Base-by-base conservation (phyloP, 768 basidiomycete species). In the Kwoniella botswanensis region DNA sequence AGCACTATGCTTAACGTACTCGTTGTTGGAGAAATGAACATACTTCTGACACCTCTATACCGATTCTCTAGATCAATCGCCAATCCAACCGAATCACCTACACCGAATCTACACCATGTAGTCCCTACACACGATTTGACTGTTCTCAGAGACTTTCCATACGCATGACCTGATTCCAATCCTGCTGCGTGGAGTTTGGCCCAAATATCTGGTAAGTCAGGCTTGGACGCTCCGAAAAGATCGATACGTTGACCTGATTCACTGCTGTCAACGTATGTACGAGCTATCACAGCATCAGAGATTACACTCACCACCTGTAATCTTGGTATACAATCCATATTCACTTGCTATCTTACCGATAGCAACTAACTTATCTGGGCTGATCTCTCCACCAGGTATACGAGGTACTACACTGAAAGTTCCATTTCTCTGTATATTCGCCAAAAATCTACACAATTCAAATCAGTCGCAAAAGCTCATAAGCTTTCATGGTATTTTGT, bases 71-170 rank as follows among this genome's bases (percentile, higher is more conserved):
- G 86, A 70, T 87, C 85, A 50, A 92, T 86, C 0, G 91, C 91
- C 68, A 92, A 85, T 22, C 90, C 89, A 35, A 92, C 91, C 2
- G 90, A 89, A 78, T 92, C 91, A 9, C 90, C 90, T 10, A 91
- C 85, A 1, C 91, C 91, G 73, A 88, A 92, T 13, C 90, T 87
- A 62, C 83, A 84, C 79, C 87, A 90, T 15, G 85, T 87, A 0
- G 88, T 88, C n/a, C 90, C 90, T 58, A 92, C 91, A 75, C 91
- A 92, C 0, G 88, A 88, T 82, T 92, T 92, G 62, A 92, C 90
- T 0, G 90, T 91, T n/a, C 91, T 86, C 46, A 92, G 82, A 11
- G 87, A 86, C 75, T 88, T 88, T 70, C 90, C 91, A 77, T 92
- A 92, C 0, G 89, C 91, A 76, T 91, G 90, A 1, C 91, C 91